Base-by-base conservation (phyloP, 345 rosid species). In the Eucalyptus curtisii region DNA sequence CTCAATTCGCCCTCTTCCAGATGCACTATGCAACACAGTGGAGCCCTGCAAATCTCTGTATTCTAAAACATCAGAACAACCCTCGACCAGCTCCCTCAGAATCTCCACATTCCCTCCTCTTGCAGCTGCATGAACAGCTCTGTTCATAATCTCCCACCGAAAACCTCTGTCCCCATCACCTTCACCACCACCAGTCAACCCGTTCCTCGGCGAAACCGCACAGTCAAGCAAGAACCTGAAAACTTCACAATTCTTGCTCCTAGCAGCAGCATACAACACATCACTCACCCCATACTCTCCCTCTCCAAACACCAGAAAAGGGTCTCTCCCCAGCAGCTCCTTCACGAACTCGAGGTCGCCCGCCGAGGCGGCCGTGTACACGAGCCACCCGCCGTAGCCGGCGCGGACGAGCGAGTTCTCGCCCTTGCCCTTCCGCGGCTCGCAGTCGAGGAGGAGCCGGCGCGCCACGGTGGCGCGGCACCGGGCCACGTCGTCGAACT, bases 251-350 rank as follows among this genome's bases (percentile, higher is more conserved):
- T 93, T 93, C 93, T 92, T 91, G 91, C 99, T 95, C 90, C 99
- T 91, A 47, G 98, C 96, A 8, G 98, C 97, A 5, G 98, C 99
- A 87, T 94, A 98, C 52, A 97, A 89, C 31, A 98, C 91, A 88
- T 98, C 97, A 50, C 98, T 96, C 11, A 98, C 96, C 24, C 99
- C 99, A 89, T 96, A 97, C 89, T 98, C 99, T 66, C 99, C 99
- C 92, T 98, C 99, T 30, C 99, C 98, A 64, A 97, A 97, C 86
- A 98, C 99, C 84, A 98, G 97, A 87, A 95, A 93, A 59, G 98
- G 95, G 92, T 96, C 98, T 93, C 94, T 95, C 90, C 91, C 95
- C 30, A 98, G 8, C 91, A 98, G 90, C 64, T 92, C 93, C 82
- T 91, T 93, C 7, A 97, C 97, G 88, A 97, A 98, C 15, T 85